Percentiles rank a stretch among this genome's conserved stretches.
These are phyloP conservation scores for Fusarium verrucosum DNA, from an alignment of 2,329 filamentous ascomycete species.

Conservation along the genomic window DNA sequence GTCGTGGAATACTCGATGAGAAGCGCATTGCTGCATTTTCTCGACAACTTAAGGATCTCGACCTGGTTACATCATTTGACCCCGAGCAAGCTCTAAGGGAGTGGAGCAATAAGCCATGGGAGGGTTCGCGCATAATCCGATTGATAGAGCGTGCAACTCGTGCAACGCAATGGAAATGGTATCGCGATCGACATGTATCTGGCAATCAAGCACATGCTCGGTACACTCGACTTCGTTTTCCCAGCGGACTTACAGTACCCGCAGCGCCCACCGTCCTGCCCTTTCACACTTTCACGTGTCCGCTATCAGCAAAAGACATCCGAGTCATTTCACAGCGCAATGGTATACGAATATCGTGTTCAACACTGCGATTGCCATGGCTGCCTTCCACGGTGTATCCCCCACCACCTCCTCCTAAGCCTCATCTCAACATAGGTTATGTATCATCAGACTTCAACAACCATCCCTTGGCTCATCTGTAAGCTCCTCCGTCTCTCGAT, in stretches of 20 bases:
- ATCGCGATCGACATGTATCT: conserved; percentile 79
- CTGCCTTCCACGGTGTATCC: conserved; percentile 81
- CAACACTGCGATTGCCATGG: conserved; percentile 88
- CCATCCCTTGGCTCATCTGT: conserved; percentile 91
- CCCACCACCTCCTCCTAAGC: conserved; percentile 84
- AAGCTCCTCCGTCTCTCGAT: conserved; percentile 44
- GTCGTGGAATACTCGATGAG: conserved; percentile 72
- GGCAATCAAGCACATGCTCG: conserved; percentile 61
- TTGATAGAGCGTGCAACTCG: conserved; percentile 86
- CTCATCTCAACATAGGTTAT: conserved; percentile 91
- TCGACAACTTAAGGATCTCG: conserved; percentile 56
- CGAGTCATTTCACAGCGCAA: conserved; percentile 95
- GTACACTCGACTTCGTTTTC: conserved; percentile 79
- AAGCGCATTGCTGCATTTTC: conserved; percentile 61
- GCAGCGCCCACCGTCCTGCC: conserved; percentile 93
- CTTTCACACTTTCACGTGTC: conserved; percentile 97
- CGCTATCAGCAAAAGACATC: conserved; percentile 89
- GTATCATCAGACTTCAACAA: conserved; percentile 99
- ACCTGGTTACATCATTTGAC: conserved; percentile 50
- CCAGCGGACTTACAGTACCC: conserved; percentile 77
- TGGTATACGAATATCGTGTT: conserved; percentile 89
- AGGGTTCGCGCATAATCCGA: conserved; percentile 85
- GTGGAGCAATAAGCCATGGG: conserved; percentile 83
- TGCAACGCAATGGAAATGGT: conserved; percentile 84
- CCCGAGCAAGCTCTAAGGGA: conserved; percentile 54